phyloP scores from a whole-genome alignment of 73 alveolate species.

The Tetrahymena malaccensis region DNA sequence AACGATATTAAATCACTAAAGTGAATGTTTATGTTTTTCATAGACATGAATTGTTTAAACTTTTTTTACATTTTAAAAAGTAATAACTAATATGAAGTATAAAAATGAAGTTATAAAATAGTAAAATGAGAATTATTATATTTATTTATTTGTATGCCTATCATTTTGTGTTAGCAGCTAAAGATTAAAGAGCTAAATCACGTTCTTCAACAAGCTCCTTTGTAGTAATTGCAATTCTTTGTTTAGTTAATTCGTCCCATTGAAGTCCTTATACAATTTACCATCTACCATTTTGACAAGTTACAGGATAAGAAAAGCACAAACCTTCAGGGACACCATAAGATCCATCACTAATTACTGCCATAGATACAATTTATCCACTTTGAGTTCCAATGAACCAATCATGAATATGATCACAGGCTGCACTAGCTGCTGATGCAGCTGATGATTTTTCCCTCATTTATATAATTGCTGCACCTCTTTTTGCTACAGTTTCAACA shows the following conservation, averaged over 20 bases:
- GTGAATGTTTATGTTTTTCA: no score
- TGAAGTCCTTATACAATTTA: conserved; percentile 51
- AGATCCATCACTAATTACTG: conserved; percentile 67
- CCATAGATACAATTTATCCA: conserved; percentile 84
- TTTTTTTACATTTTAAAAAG: background rate
- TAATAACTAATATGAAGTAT: background rate
- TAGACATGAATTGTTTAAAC: no score
- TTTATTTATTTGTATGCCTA: background rate
- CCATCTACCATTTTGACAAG: conserved; percentile 60
- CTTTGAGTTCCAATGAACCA: conserved; percentile 68
- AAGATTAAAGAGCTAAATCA: conserved; percentile 8
- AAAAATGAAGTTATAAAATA: background rate
- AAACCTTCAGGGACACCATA: conserved; percentile 50
- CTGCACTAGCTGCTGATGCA: conserved; percentile 92
- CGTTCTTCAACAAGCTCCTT: conserved; percentile 32
- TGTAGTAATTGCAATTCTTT: conserved; percentile 8
- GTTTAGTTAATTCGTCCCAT: conserved; percentile 32
- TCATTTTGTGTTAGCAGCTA: background rate
- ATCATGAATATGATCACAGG: conserved; percentile 82
- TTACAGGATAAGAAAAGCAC: conserved; percentile 64
- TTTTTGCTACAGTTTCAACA: conserved; percentile 76
- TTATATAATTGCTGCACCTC: conserved; percentile 93
- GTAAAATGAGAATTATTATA: background rate
- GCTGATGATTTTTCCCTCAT: conserved; percentile 84
- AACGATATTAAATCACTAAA: no score